Percentiles rank a stretch among this genome's conserved stretches.
phyloP scores from a whole-genome alignment of 1,139 yeast species.

The Yamadazyma siamensis region DNA sequence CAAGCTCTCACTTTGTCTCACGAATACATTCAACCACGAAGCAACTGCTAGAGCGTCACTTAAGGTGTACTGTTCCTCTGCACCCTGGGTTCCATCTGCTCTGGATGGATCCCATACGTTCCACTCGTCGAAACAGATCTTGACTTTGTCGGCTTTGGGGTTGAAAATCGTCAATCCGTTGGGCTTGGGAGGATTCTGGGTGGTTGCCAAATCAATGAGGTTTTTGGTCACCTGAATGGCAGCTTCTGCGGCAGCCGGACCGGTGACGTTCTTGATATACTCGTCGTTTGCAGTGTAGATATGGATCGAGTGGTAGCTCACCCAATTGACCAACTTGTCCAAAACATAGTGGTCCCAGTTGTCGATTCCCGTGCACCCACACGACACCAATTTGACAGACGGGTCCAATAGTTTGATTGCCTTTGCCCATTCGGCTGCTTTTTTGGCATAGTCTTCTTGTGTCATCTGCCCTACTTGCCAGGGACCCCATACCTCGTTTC shows the following conservation, averaged over 20 bases:
- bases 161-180: constrained; percentile 10
- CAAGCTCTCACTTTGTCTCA: constrained; percentile 23
- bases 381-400: constrained; percentile 20
- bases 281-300: constrained; percentile 24
- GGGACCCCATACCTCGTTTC: constrained; percentile 32
- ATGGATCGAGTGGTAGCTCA: constrained; percentile 29
- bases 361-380: constrained; percentile 25
- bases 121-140: constrained; percentile 33
- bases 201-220: constrained; percentile 24
- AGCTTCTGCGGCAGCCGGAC: constrained; percentile 28
- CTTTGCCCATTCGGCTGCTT: constrained; percentile 29
- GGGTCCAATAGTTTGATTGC: constrained; percentile 28
- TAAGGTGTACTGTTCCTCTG: constrained; percentile 26
- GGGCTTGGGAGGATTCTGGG: constrained; percentile 12
- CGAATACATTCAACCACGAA: constrained; percentile 28
- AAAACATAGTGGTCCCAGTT: constrained; percentile 26
- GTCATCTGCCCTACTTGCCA: constrained; percentile 33
- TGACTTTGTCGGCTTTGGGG: constrained; percentile 14
- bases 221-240: constrained; percentile 24
- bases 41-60: constrained; percentile 30
- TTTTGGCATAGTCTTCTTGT: constrained; percentile 24
- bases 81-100: constrained; percentile 26
- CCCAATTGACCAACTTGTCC: constrained; percentile 20
- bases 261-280: constrained; percentile 23
- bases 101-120: constrained; percentile 33